A percentile compares a stretch with the other conserved stretches of the same genome.
phyloP scores from a whole-genome alignment of 352 stramenopile species.

The Globisporangium acanthophoron region DNA sequence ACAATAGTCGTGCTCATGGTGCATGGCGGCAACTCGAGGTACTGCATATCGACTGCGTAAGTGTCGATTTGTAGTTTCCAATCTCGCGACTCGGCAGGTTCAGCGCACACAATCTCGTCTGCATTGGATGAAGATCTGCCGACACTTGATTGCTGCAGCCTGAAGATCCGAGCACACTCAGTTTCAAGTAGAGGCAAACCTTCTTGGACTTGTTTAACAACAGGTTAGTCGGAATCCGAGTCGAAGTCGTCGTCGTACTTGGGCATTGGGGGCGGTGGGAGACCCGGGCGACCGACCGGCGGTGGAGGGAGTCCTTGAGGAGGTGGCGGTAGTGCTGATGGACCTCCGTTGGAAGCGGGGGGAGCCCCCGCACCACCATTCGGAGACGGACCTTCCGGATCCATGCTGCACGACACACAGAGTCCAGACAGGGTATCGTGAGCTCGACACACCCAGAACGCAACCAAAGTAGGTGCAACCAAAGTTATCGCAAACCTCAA shows the following conservation, averaged over 20 bases:
- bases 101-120: too few species aligned
- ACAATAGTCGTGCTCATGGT: too few species aligned
- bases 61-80: too few species aligned
- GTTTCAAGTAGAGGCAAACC: neutral
- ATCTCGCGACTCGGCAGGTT: too few species aligned
- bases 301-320: conserved; percentile 21
- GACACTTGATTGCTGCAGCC: too few species aligned
- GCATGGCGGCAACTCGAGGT: too few species aligned
- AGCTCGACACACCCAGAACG: neutral
- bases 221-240: conserved; percentile 25
- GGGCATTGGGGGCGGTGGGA: conserved; percentile 38
- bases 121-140: too few species aligned
- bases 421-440: neutral
- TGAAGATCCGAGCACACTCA: too few species aligned
- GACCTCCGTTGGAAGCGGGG: neutral
- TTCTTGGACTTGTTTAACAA: neutral
- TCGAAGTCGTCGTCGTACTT: conserved; percentile 52
- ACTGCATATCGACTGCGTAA: too few species aligned
- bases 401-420: conserved; percentile 43
- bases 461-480: too few species aligned
- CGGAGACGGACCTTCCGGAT: conserved; percentile 69
- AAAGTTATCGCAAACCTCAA: conserved; percentile 27
- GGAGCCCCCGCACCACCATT: conserved; percentile 26
- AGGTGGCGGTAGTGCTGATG: conserved; percentile 23
- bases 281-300: conserved; percentile 29